Conservation (phyloP, 768 basidiomycete species). For the Leccinum obscurum region DNA sequence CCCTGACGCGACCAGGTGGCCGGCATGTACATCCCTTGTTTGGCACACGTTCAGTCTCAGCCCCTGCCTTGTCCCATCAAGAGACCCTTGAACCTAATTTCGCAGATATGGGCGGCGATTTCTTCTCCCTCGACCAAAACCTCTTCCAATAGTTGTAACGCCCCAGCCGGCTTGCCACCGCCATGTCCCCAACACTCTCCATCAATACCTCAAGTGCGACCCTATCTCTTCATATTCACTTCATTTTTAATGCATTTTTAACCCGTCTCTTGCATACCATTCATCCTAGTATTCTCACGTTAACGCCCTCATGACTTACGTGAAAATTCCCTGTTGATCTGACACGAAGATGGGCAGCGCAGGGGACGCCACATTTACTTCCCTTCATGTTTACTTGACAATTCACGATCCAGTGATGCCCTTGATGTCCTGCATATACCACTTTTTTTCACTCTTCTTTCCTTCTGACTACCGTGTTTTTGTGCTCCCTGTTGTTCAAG, state of each 20-base stretch:
- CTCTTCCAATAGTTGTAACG: slow-evolving; percentile 46
- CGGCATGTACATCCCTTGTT: slow-evolving; percentile 30
- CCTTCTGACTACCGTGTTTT: slow-evolving; percentile 6
- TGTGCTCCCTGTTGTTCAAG: slow-evolving; percentile 15
- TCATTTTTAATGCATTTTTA: slow-evolving; percentile 33
- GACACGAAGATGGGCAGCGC: slow-evolving; percentile 13
- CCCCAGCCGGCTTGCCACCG: slow-evolving; percentile 16
- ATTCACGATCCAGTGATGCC: slow-evolving; percentile 28
- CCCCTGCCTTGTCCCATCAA: slow-evolving; percentile 35
- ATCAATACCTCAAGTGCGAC: slow-evolving; percentile 31
- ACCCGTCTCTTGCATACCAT: slow-evolving; percentile 37
- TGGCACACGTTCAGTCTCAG: slow-evolving; percentile 45
- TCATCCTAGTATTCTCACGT: slow-evolving; percentile 27
- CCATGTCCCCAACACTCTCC: slow-evolving; percentile 26
- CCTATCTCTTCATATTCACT: slow-evolving; percentile 26
- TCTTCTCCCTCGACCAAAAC: slow-evolving; percentile 45
- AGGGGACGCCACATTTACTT: slow-evolving; percentile 11
- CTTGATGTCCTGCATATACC: slow-evolving; percentile 26
- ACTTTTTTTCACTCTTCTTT: slow-evolving; percentile 8
- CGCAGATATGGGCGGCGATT: slow-evolving; percentile 37
- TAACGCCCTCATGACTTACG: slow-evolving; percentile 20
- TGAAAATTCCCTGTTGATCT: slow-evolving; percentile 23
- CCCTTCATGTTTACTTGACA: slow-evolving; percentile 22
- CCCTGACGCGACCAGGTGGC: slow-evolving; percentile 24
- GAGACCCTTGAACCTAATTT: slow-evolving; percentile 41